Conservation (phyloP, 192 early-diverging fungal genomes). For the Coemansia asiatica region DNA sequence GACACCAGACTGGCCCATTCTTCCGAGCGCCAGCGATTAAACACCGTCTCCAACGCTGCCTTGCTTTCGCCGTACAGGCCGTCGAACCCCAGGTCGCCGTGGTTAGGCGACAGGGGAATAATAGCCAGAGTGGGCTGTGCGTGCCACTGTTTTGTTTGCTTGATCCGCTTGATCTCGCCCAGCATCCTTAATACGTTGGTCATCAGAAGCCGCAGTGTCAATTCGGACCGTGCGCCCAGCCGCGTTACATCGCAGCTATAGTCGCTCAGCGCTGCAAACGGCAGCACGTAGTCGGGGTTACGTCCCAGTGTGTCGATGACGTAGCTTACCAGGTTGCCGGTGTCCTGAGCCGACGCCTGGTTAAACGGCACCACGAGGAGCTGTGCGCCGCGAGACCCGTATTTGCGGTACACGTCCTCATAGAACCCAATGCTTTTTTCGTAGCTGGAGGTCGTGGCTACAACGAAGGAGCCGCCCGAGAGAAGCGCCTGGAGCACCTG, state of each 20-base stretch:
- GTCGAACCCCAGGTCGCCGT: conserved; percentile 90
- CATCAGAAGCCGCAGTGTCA: conserved; percentile 89
- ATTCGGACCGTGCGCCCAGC: conserved; percentile 80
- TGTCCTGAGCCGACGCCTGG: conserved; percentile 81
- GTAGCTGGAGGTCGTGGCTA: conserved; percentile 92
- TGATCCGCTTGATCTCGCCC: conserved; percentile 80
- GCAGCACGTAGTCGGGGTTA: conserved; percentile 92
- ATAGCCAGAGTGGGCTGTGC: conserved; percentile 85
- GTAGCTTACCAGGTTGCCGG: conserved; percentile 70
- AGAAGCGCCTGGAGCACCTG: conserved; percentile 80
- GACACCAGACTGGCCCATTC: conserved; percentile 79
- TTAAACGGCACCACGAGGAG: conserved; percentile 96
- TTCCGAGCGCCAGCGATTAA: conserved; percentile 90
- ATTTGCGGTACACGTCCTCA: conserved; percentile 76
- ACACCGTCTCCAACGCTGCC: conserved; percentile 86
- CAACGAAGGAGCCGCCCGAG: conserved; percentile 57
- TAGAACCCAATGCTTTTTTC: conserved; percentile 75
- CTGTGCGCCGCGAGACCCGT: conserved; percentile 81
- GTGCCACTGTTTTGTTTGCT: conserved; percentile 64
- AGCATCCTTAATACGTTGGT: conserved; percentile 88
- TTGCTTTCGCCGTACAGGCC: conserved; percentile 95
- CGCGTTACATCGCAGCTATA: conserved; percentile 79
- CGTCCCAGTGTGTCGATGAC: conserved; percentile 77
- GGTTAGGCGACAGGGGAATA: conserved; percentile 93
- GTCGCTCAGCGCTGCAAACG: conserved; percentile 89